Evolutionary conservation across 2,329 filamentous ascomycete species (phyloP).

Genomic region (Fusarium drepaniforme): DNA sequence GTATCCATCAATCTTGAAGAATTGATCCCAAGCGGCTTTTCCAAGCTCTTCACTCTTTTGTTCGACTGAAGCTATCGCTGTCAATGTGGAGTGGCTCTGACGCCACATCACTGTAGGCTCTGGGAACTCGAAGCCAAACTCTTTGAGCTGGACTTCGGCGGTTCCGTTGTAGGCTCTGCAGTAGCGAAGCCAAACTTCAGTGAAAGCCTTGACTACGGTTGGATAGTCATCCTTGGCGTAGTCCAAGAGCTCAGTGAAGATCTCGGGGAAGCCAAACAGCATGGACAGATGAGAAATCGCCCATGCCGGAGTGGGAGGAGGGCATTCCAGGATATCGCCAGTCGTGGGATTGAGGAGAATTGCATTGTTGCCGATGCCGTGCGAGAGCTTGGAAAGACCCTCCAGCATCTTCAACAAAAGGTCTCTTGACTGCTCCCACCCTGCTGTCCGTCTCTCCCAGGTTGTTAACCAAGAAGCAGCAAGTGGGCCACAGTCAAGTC

Average conservation of each 20-base stretch:
- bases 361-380: constrained; percentile 32
- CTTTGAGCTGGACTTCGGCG: constrained; percentile 13
- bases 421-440: constrained; percentile 19
- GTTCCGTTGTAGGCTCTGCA: constrained; percentile 32
- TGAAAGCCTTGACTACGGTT: constrained; percentile 8
- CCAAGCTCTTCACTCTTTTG: constrained; percentile 14
- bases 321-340: constrained; percentile 31
- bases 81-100: constrained; percentile 33
- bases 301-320: constrained; percentile 25
- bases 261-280: constrained; percentile 33
- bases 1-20: constrained; percentile 32
- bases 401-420: constrained; percentile 23
- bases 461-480: constrained; percentile 31
- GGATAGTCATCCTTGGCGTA: constrained; percentile 23
- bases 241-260: constrained; percentile 25
- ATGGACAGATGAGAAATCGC: constrained; percentile 34
- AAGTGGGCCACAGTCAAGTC: constrained; percentile 32
- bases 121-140: constrained; percentile 35
- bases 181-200: constrained; percentile 24
- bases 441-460: constrained; percentile 27
- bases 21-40: constrained; percentile 26
- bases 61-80: constrained; percentile 30
- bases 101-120: constrained; percentile 15
- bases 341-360: constrained; percentile 31
- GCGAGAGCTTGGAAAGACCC: constrained; percentile 11